Conservation (phyloP, 163 green algal genomes). For the Smithsoniella earleae region DNA sequence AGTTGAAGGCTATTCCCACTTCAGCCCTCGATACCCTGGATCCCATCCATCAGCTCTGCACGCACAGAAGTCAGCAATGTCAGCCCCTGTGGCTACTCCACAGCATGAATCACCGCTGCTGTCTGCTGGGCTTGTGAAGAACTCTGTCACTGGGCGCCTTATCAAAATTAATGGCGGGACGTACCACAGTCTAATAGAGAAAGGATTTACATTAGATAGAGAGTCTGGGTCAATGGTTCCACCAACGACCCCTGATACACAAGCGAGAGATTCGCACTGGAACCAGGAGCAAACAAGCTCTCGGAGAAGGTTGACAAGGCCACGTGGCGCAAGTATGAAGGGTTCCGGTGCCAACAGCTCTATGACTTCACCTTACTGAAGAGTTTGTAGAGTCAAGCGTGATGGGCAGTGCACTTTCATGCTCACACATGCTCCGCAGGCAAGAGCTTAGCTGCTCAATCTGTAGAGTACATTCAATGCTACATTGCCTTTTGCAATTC, state of each 20-base stretch:
- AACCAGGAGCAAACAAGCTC: background rate
- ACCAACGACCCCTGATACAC: constrained; percentile 2
- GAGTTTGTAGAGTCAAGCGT: too few relatives aligned
- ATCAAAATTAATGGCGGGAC: constrained; percentile 21
- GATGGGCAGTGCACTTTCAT: too few relatives aligned
- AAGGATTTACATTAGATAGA: constrained; percentile 23
- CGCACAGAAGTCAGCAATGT: background rate
- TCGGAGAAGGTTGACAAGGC: background rate
- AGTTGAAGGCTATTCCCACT: constrained; percentile 18
- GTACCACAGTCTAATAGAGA: constrained; percentile 14
- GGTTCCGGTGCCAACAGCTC: constrained; percentile 11
- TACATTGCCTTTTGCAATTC: background rate
- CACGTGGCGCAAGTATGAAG: background rate
- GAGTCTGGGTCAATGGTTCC: background rate
- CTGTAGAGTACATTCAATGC: background rate
- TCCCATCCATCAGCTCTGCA: background rate
- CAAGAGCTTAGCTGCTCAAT: too few relatives aligned
- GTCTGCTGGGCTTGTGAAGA: constrained; percentile 3
- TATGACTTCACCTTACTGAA: constrained; percentile 15
- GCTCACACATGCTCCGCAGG: too few relatives aligned
- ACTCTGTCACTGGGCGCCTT: constrained; percentile 12
- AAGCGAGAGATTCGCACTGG: background rate
- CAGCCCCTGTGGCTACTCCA: constrained; percentile 8
- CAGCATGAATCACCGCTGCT: constrained; percentile 1
- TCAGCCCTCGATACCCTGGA: constrained; percentile 1